These are phyloP conservation scores for Drosera capensis DNA, from an alignment of 148 eudicot species.

Conservation along the genomic window DNA sequence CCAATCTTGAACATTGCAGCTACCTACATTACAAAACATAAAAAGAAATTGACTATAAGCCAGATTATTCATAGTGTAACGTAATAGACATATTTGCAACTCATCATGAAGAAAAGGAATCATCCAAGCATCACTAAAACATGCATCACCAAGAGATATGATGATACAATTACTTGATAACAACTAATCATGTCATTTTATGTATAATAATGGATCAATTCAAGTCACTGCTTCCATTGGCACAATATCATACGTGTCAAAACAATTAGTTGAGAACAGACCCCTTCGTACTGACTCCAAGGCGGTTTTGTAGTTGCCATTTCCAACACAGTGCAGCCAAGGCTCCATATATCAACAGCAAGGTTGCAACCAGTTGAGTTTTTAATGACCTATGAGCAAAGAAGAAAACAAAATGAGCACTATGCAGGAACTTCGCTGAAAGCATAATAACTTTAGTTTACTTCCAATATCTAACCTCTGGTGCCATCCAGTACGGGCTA, in stretches of 20 bases:
- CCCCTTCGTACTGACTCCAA: slow-evolving; percentile 99
- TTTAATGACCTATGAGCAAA: slow-evolving; percentile 49
- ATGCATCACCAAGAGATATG: no score
- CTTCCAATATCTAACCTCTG: slow-evolving; percentile 67
- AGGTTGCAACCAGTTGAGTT: slow-evolving; percentile 62
- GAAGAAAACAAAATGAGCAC: slow-evolving; percentile 6
- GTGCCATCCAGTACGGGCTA: slow-evolving; percentile 99
- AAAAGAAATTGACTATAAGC: background rate
- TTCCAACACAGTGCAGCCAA: slow-evolving; percentile 90
- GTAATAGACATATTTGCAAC: background rate
- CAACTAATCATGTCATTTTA: background rate
- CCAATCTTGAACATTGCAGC: slow-evolving; percentile 96
- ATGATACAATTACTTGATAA: no score
- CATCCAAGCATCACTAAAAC: no score
- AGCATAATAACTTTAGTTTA: background rate
- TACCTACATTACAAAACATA: slow-evolving; percentile 28
- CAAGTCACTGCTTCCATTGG: slow-evolving; percentile 1
- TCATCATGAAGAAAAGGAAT: no score
- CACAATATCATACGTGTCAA: no score
- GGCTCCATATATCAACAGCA: slow-evolving; percentile 94
- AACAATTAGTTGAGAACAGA: no score
- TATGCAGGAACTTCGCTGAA: background rate
- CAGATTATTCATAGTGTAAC: background rate
- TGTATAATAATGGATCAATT: background rate
- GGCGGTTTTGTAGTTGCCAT: slow-evolving; percentile 96